Evolutionary conservation across 2,329 filamentous ascomycete genomes (phyloP), one percentile per base, ranked within the genome.

Genomic region (Seiridium unicorne): DNA sequence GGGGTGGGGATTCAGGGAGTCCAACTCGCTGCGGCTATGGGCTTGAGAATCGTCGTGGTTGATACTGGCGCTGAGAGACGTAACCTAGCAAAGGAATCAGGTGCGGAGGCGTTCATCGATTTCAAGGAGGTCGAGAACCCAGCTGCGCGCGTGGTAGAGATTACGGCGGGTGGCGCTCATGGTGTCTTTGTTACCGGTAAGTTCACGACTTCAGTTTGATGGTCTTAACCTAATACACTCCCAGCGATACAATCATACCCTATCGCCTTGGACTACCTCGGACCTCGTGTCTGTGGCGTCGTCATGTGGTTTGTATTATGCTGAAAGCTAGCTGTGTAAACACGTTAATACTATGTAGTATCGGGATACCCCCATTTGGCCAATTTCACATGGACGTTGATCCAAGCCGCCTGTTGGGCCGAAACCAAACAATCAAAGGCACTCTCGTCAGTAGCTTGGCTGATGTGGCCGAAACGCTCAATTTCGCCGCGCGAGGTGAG

Each of bases 1-100:
- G 84, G 80, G 13, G 80, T 86, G 3, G 84, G 84, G 3, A 81
- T 85, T 60, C 83, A 85, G 64, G 84, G 84, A 7, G 78, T 87
- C 1, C 84, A 81, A 65, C 68, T 82, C 4, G 82, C 82, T 7
- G 74, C 75, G 48, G 81, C 82, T 3, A 84, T 85, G 81, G 83
- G 84, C 1, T 78, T 85, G 70, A 75, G 82, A 3, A 77, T 82
- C 3, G 81, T 86, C 53, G 84, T 83, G 11, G 76, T 86, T 32
- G 83, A 86, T 61, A 79, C 77, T 1, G 82, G 83, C 3, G 74
- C 72, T 1, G 73, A 73, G 3, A 83, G 84, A 65, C 72, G 75
- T 10, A 72, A 75, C 26, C 68, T 85, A 0, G 76, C 77, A 11
- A 58, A 79, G 55, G 71, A 76, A 55, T 77, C 84, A 67, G 84